phyloP scores from a whole-genome alignment of 257 asterid species.

The Henckelia pumila region DNA sequence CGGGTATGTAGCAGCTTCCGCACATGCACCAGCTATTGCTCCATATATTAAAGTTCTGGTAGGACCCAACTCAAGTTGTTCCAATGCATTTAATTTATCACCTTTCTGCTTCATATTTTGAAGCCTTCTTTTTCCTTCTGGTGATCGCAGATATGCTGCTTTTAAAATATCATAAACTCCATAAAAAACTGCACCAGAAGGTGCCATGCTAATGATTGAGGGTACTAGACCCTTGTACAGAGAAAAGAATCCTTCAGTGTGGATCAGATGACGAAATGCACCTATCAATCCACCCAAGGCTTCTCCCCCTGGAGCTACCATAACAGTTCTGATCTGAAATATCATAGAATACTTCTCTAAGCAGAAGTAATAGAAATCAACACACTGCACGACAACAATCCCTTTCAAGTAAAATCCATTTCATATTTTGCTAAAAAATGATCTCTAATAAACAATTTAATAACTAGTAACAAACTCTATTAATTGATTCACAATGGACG shows the following conservation, averaged over 20 bases:
- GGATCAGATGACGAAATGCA: slow-evolving; percentile 73
- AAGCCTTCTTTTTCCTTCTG: slow-evolving; percentile 71
- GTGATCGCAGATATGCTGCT: slow-evolving; percentile 74
- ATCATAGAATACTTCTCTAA: slow-evolving; percentile 23
- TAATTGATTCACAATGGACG: background rate
- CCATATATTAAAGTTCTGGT: slow-evolving; percentile 76
- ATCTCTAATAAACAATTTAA: background rate
- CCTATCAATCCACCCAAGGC: slow-evolving; percentile 88
- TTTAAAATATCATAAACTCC: slow-evolving; percentile 91
- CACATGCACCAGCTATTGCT: slow-evolving; percentile 91
- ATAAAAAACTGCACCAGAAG: slow-evolving; percentile 95
- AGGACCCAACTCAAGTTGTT: slow-evolving; percentile 89
- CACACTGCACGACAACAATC: background rate
- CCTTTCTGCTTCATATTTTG: slow-evolving; percentile 70
- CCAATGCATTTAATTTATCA: slow-evolving; percentile 66
- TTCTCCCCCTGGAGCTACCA: slow-evolving; percentile 99
- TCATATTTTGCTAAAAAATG: background rate
- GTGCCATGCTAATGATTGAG: slow-evolving; percentile 96
- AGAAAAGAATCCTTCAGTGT: slow-evolving; percentile 88
- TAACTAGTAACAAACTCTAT: background rate
- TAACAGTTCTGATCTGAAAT: slow-evolving; percentile 87
- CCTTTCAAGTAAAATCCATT: background rate
- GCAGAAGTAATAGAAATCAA: slow-evolving; percentile 11
- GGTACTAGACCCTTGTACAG: slow-evolving; percentile 92
- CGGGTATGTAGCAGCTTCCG: slow-evolving; percentile 98